Conservation (phyloP, 2,329 filamentous ascomycete genomes). For the Penicillium sp. region DNA sequence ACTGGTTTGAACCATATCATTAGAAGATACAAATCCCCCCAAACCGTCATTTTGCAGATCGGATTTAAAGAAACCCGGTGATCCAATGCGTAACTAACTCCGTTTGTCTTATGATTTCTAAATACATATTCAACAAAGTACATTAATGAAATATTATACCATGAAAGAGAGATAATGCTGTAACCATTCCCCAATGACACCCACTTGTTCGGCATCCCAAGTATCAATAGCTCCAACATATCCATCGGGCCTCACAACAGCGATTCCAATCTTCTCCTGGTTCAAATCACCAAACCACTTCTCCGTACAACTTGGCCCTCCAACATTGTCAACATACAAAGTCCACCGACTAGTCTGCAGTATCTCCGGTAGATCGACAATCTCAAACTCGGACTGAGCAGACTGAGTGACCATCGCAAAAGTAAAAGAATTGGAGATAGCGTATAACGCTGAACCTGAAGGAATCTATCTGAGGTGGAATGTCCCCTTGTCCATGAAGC, state of each 20-base stretch:
- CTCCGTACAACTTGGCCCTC: conserved; percentile 57
- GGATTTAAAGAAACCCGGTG: too few species aligned
- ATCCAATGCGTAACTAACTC: too few species aligned
- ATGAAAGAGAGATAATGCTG: conserved; percentile 48
- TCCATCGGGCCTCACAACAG: conserved; percentile 70
- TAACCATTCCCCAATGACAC: conserved; percentile 45
- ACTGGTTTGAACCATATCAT: too few species aligned
- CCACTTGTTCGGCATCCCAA: conserved; percentile 37
- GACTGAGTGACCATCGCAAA: conserved; percentile 67
- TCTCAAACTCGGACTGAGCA: conserved; percentile 62
- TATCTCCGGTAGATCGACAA: conserved; percentile 61
- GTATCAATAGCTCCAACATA: conserved; percentile 65
- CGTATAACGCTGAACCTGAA: conserved; percentile 67
- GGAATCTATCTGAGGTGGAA: conserved; percentile 63
- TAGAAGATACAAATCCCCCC: too few species aligned
- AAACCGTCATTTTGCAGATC: too few species aligned
- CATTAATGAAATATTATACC: neutral
- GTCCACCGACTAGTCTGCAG: conserved; percentile 68
- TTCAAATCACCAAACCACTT: conserved; percentile 66
- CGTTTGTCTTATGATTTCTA: neutral
- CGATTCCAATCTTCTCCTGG: conserved; percentile 59
- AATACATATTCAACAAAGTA: neutral
- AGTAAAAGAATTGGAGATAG: conserved; percentile 67
- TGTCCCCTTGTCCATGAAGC: conserved; percentile 53
- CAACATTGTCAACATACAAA: conserved; percentile 67